phyloP scores from a whole-genome alignment of 2,329 filamentous ascomycete genomes.

The Cercospora sesami region DNA sequence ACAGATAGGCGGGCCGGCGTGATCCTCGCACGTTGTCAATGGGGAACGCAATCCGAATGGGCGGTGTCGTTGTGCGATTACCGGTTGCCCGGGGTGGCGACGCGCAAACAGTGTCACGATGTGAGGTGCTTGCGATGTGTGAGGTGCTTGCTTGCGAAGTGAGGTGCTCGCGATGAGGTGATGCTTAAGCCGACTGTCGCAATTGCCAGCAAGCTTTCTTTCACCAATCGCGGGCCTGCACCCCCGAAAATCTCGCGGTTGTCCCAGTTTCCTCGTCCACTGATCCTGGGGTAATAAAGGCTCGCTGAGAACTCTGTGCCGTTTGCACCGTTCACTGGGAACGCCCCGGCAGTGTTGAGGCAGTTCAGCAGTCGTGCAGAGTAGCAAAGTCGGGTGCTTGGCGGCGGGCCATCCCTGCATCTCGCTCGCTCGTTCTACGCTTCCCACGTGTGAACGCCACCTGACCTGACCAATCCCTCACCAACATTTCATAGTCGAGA shows the following conservation, averaged over 20 bases:
- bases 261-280: neutral
- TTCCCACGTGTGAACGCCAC: neutral
- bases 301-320: neutral
- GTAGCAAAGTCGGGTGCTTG: neutral
- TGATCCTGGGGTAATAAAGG: neutral
- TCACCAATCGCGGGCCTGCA: neutral
- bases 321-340: neutral
- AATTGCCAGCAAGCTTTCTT: neutral
- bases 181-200: neutral
- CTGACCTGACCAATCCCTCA: neutral
- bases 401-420: neutral
- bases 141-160: neutral
- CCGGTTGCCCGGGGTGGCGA: neutral
- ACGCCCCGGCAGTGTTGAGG: neutral
- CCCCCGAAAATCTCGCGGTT: neutral
- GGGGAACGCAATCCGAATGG: neutral
- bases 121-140: neutral
- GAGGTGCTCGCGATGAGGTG: slow-evolving; percentile 4
- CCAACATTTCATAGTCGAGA: neutral
- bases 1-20: neutral
- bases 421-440: neutral
- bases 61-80: neutral
- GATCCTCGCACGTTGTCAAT: neutral
- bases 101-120: neutral
- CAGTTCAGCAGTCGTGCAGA: neutral